Conservation (phyloP, 1,139 yeast species). For the Hansenula sp. region DNA sequence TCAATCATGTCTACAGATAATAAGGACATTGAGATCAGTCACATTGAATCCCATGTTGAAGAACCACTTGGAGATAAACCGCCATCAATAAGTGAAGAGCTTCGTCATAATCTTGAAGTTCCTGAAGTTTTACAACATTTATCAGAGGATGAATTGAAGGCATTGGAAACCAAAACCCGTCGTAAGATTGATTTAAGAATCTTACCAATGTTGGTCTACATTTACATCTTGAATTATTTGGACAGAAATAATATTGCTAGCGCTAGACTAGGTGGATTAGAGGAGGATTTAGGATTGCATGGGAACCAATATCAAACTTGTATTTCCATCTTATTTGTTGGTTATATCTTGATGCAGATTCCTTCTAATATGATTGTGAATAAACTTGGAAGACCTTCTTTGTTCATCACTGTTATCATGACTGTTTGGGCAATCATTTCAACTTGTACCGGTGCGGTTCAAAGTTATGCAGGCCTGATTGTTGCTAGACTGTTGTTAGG, state of each 20-base stretch:
- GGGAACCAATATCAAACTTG: conserved; percentile 51
- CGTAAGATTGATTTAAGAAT: conserved; percentile 49
- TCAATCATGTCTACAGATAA: not conserved
- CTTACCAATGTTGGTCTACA: conserved; percentile 49
- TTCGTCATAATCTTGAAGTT: not conserved
- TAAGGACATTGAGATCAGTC: not conserved
- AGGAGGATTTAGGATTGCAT: conserved; percentile 43
- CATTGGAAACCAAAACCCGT: conserved; percentile 27
- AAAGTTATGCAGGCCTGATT: conserved; percentile 35
- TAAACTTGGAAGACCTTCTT: conserved; percentile 45
- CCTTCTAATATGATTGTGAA: conserved; percentile 44
- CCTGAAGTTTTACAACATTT: not conserved
- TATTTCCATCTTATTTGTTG: conserved; percentile 53
- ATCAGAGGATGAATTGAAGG: not conserved
- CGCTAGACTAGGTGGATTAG: conserved; percentile 54
- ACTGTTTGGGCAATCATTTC: conserved; percentile 53
- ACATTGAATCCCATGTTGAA: not conserved
- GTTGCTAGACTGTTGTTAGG: conserved; percentile 39
- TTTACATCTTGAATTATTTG: conserved; percentile 53
- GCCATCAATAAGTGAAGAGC: not conserved
- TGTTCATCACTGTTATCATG: conserved; percentile 45
- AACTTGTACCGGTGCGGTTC: conserved; percentile 37
- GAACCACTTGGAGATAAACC: not conserved
- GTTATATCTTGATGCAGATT: conserved; percentile 54
- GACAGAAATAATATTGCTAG: conserved; percentile 60